Evolutionary conservation across 140 eudicot species (phyloP).

Genomic region (Flaveria floridana): DNA sequence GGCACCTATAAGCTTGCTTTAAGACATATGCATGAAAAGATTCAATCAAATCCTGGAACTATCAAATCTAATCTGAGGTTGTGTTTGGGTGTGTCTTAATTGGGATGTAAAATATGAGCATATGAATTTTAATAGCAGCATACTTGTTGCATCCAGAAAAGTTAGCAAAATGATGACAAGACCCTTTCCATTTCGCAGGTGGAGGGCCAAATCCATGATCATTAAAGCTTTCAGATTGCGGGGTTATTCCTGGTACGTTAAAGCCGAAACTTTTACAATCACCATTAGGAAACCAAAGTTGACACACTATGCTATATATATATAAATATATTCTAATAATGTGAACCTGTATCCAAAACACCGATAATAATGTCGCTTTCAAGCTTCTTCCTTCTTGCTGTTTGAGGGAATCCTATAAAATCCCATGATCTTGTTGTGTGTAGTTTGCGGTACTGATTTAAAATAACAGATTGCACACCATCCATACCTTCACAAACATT

Average conservation of each 20-base stretch:
- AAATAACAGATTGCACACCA: conserved; percentile 55
- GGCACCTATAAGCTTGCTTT: conserved; percentile 90
- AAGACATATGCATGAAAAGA: conserved; percentile 11
- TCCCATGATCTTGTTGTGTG: conserved; percentile 97
- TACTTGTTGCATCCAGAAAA: conserved; percentile 98
- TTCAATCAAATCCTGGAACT: background rate
- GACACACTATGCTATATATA: background rate
- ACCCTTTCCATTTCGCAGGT: conserved; percentile 90
- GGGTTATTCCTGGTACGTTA: conserved; percentile 61
- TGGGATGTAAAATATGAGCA: background rate
- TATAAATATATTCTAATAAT: background rate
- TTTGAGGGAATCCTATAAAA: conserved; percentile 64
- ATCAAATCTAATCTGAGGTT: background rate
- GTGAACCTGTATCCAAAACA: conserved; percentile 73
- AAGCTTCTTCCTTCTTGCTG: conserved; percentile 51
- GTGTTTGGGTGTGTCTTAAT: background rate
- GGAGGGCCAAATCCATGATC: conserved; percentile 83
- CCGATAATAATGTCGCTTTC: conserved; percentile 74
- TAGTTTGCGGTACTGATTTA: conserved; percentile 59
- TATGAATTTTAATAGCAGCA: background rate
- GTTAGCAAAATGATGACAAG: conserved; percentile 60
- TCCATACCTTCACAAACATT: conserved; percentile 56
- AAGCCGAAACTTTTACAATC: background rate
- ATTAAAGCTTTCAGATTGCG: conserved; percentile 81
- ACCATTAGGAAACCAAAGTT: conserved; percentile 4